These are phyloP conservation scores for Penicillium soppii DNA, from an alignment of 495 filamentous ascomycete species.

Conservation along the genomic window DNA sequence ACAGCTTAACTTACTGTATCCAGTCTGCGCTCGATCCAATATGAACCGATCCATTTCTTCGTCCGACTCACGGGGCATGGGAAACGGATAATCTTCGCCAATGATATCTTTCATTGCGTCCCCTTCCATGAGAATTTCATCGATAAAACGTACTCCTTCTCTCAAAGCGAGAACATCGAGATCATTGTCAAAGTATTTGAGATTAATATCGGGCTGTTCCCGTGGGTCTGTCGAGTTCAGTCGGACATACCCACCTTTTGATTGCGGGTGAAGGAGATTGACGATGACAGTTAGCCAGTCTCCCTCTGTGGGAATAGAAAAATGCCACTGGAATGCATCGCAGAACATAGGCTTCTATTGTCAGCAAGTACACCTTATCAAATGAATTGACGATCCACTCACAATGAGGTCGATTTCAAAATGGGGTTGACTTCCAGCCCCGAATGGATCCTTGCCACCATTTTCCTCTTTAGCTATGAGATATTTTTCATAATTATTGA, in stretches of 20 bases:
- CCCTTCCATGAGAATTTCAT: constrained; percentile 50
- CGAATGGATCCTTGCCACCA: constrained; percentile 25
- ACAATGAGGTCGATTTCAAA: constrained; percentile 51
- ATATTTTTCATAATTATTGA: constrained; percentile 43
- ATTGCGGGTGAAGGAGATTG: constrained; percentile 51
- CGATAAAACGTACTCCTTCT: constrained; percentile 48
- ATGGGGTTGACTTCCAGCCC: constrained; percentile 49
- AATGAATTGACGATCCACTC: not conserved
- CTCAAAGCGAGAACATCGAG: constrained; percentile 51
- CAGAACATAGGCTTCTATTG: constrained; percentile 12
- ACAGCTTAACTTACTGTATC: constrained; percentile 29
- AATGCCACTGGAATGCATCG: constrained; percentile 58
- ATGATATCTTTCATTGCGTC: constrained; percentile 54
- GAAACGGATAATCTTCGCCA: constrained; percentile 51
- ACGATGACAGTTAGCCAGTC: constrained; percentile 53
- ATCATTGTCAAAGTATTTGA: constrained; percentile 44
- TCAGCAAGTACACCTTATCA: not conserved
- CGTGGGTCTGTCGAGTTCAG: constrained; percentile 33
- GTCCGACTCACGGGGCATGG: constrained; percentile 50
- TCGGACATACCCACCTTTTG: constrained; percentile 50
- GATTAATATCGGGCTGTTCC: constrained; percentile 42
- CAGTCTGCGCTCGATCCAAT: constrained; percentile 51
- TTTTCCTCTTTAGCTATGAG: constrained; percentile 41
- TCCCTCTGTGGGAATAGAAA: constrained; percentile 42
- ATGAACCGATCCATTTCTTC: constrained; percentile 53